Evolutionary conservation across 495 filamentous ascomycete species (phyloP).

Genomic region (Evernia prunastri): DNA sequence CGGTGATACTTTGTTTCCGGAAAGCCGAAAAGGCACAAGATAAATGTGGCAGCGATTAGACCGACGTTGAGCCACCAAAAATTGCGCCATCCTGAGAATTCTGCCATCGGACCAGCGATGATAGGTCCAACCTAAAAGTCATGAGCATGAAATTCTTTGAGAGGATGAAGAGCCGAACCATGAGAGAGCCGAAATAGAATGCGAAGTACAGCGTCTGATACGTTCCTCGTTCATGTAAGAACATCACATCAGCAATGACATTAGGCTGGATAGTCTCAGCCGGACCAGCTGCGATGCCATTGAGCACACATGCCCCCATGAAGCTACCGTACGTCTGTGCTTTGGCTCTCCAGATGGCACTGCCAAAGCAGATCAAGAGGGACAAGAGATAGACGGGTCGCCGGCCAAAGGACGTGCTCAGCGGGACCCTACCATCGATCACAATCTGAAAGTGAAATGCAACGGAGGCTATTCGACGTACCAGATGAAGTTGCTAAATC

Average conservation of each 20-base stretch:
- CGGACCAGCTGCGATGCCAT: constrained; percentile 54
- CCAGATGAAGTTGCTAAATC: constrained; percentile 60
- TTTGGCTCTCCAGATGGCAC: constrained; percentile 53
- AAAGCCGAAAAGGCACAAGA: constrained; percentile 50
- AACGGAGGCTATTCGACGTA: constrained; percentile 12
- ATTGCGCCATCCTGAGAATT: constrained; percentile 45
- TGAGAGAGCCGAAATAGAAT: constrained; percentile 40
- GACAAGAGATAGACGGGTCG: constrained; percentile 53
- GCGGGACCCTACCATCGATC: constrained; percentile 41
- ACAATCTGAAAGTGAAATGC: not conserved
- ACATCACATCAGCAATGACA: constrained; percentile 61
- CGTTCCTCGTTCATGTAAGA: constrained; percentile 59
- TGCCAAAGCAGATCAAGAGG: constrained; percentile 48
- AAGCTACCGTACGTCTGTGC: constrained; percentile 54
- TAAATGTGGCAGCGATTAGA: constrained; percentile 39
- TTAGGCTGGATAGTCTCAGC: constrained; percentile 52
- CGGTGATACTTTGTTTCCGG: constrained; percentile 59
- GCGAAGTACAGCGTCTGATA: constrained; percentile 63
- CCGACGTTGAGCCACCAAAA: constrained; percentile 55
- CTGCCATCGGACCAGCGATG: constrained; percentile 51
- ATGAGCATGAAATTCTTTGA: constrained; percentile 28
- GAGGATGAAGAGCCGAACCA: constrained; percentile 27
- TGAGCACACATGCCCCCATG: constrained; percentile 55
- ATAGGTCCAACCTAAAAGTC: constrained; percentile 45
- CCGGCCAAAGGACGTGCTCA: constrained; percentile 52